phyloP scores from a whole-genome alignment of 352 stramenopile species.

The Phytophthora sansomeana region DNA sequence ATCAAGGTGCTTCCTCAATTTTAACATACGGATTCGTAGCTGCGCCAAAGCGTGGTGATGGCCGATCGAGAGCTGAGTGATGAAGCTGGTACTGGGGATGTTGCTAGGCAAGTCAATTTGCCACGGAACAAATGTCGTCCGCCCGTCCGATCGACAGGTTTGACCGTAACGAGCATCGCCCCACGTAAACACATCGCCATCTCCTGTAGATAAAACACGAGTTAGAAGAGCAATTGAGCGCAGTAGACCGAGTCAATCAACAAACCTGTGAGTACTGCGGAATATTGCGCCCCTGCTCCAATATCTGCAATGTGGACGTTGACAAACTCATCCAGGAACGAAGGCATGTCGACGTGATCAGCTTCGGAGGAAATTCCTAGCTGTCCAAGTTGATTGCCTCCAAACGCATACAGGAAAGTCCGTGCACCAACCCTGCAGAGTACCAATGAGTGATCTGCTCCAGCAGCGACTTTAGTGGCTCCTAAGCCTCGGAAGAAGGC shows the following conservation, averaged over 20 bases:
- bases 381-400: conserved; percentile 70
- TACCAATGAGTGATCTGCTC: conserved; percentile 74
- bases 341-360: conserved; percentile 63
- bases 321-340: conserved; percentile 62
- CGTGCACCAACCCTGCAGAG: conserved; percentile 46
- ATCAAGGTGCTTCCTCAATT: neutral
- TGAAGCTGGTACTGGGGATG: conserved; percentile 41
- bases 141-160: conserved; percentile 44
- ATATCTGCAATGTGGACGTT: conserved; percentile 48
- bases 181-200: conserved; percentile 76
- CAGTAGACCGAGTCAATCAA: neutral
- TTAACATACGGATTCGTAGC: conserved; percentile 50
- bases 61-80: conserved; percentile 69
- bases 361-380: conserved; percentile 54
- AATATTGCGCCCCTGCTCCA: conserved; percentile 63
- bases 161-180: conserved; percentile 65
- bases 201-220: conserved; percentile 26
- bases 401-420: conserved; percentile 77
- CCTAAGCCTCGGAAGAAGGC: conserved; percentile 71
- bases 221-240: neutral
- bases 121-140: conserved; percentile 77
- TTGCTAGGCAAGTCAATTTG: conserved; percentile 33
- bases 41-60: conserved; percentile 63
- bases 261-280: conserved; percentile 56
- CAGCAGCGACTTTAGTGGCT: conserved; percentile 49